These are phyloP conservation scores for Ceriops decandra DNA, from an alignment of 345 rosid species.

Conservation along the genomic window DNA sequence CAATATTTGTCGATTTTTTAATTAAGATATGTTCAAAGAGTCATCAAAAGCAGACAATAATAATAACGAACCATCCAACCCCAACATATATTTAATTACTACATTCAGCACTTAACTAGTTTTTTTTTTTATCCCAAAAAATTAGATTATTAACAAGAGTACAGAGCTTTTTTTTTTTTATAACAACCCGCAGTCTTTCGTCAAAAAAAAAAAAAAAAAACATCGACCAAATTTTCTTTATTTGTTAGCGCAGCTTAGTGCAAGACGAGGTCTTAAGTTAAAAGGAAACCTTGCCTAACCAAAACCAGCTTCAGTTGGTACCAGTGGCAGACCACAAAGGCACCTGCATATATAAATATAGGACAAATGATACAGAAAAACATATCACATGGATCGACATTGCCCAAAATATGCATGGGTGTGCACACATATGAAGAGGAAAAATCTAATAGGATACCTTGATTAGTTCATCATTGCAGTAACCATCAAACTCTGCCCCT, in stretches of 20 bases:
- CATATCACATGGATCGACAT: background rate
- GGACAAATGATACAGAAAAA: background rate
- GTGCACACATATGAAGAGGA: background rate
- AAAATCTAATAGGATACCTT: conserved; percentile 45
- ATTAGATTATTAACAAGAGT: background rate
- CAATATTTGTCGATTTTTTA: too few relatives aligned
- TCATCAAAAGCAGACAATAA: too few relatives aligned
- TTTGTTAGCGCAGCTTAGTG: too few relatives aligned
- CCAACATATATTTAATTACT: too few relatives aligned
- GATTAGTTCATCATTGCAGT: conserved; percentile 90
- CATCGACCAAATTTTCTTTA: too few relatives aligned
- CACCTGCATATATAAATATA: background rate
- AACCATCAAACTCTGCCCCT: conserved; percentile 94
- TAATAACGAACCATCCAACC: too few relatives aligned
- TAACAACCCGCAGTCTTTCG: background rate
- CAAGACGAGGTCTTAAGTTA: too few relatives aligned
- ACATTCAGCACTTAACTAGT: background rate
- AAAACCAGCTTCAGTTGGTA: too few relatives aligned
- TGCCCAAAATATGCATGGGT: background rate
- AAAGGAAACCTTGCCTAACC: too few relatives aligned
- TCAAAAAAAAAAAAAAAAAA: too few relatives aligned
- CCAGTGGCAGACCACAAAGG: too few relatives aligned
- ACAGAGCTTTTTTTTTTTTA: background rate
- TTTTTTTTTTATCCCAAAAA: background rate
- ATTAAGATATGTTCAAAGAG: too few relatives aligned